phyloP scores from a whole-genome alignment of 768 basidiomycete species.

The Cubamyces lactineus region DNA sequence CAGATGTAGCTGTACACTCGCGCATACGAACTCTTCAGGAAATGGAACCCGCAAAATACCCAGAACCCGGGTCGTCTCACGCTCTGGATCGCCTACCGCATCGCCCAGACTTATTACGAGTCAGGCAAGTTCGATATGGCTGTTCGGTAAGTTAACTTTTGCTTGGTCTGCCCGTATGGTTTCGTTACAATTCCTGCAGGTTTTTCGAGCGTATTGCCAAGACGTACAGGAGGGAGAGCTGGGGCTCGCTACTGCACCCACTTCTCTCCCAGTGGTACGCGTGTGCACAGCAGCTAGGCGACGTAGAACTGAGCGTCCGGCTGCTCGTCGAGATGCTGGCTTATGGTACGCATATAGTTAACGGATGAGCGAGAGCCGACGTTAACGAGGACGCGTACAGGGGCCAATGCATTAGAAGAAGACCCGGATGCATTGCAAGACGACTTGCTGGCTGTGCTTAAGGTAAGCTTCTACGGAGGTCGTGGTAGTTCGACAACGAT shows the following conservation, averaged over 20 bases:
- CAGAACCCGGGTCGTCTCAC: slow-evolving; percentile 78
- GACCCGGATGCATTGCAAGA: slow-evolving; percentile 60
- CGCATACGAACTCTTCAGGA: slow-evolving; percentile 92
- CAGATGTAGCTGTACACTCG: slow-evolving; percentile 81
- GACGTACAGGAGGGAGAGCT: slow-evolving; percentile 85
- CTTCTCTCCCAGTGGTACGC: slow-evolving; percentile 81
- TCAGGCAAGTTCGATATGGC: slow-evolving; percentile 87
- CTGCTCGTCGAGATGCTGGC: slow-evolving; percentile 85
- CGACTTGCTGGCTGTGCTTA: slow-evolving; percentile 72
- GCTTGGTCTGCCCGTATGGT: too few species aligned
- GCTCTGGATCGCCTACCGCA: slow-evolving; percentile 88
- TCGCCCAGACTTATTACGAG: slow-evolving; percentile 83
- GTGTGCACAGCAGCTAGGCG: slow-evolving; percentile 77
- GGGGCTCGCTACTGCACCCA: slow-evolving; percentile 73
- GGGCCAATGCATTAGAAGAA: slow-evolving; percentile 43
- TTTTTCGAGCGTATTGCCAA: slow-evolving; percentile 94
- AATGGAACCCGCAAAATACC: slow-evolving; percentile 49
- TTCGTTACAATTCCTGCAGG: slow-evolving; percentile 40
- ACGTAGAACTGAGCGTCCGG: slow-evolving; percentile 74
- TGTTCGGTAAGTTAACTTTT: slow-evolving; percentile 60
- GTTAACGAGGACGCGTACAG: slow-evolving; percentile 26
- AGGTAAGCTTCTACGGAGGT: slow-evolving; percentile 46
- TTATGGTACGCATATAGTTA: slow-evolving; percentile 53
- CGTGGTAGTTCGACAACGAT: background rate
- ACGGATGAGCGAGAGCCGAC: background rate